A percentile compares a stretch with the other conserved stretches of the same genome.
Evolutionary conservation across 331 rosid species (phyloP).

Genomic region (Stylosanthes scabra): DNA sequence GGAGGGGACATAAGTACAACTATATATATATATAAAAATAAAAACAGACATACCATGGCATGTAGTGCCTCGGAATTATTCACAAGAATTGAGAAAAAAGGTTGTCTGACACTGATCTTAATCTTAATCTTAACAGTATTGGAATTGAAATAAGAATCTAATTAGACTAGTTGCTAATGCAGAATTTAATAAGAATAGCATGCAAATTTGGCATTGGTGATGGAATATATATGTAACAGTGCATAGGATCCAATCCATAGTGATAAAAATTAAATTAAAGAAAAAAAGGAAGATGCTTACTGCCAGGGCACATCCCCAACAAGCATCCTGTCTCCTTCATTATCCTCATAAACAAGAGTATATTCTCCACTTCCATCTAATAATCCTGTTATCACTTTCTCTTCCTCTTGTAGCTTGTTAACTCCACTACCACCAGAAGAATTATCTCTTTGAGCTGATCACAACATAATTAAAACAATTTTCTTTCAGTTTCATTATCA

Average conservation of each 20-base stretch:
- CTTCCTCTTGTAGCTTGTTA: slow-evolving; percentile 61
- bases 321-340: slow-evolving; percentile 99
- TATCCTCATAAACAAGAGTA: slow-evolving; percentile 97
- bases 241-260: slow-evolving; percentile 38
- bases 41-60: slow-evolving; percentile 47
- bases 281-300: slow-evolving; percentile 68
- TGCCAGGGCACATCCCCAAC: slow-evolving; percentile 99
- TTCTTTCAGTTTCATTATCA: background rate
- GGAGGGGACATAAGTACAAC: slow-evolving; percentile 40
- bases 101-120: background rate
- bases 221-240: slow-evolving; percentile 33
- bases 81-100: slow-evolving; percentile 28
- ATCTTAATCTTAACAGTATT: background rate
- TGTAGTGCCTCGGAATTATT: slow-evolving; percentile 38
- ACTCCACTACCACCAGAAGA: slow-evolving; percentile 68
- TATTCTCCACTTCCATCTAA: slow-evolving; percentile 88
- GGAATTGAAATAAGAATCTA: slow-evolving; percentile 56
- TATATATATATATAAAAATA: slow-evolving; percentile 21
- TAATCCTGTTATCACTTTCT: slow-evolving; percentile 66
- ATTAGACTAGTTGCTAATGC: slow-evolving; percentile 7
- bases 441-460: slow-evolving; percentile 76
- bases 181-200: background rate
- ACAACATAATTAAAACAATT: slow-evolving; percentile 24
- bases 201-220: slow-evolving; percentile 23
- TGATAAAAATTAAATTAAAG: background rate